phyloP scores from a whole-genome alignment of 2,329 filamentous ascomycete species.

The Zalaria obscura region DNA sequence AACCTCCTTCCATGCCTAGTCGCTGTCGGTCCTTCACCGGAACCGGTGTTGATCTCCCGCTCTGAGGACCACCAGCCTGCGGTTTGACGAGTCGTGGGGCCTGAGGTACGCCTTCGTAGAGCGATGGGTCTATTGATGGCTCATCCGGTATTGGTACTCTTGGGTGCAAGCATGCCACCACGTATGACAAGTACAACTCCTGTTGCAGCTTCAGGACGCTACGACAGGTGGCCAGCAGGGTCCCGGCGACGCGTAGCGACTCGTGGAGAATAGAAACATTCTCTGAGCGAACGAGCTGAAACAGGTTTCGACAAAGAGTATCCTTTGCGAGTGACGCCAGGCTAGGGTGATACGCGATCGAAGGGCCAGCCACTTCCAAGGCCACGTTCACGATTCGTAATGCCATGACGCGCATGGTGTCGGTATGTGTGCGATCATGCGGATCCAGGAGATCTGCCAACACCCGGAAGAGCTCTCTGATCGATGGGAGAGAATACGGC shows the following conservation, averaged over 20 bases:
- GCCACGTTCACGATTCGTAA: slow-evolving; percentile 94
- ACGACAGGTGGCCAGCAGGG: slow-evolving; percentile 78
- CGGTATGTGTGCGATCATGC: slow-evolving; percentile 81
- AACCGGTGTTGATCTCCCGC: slow-evolving; percentile 78
- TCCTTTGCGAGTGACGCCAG: slow-evolving; percentile 82
- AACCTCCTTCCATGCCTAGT: slow-evolving; percentile 80
- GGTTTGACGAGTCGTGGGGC: slow-evolving; percentile 77
- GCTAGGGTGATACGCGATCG: slow-evolving; percentile 82
- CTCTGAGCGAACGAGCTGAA: slow-evolving; percentile 90
- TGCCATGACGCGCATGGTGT: slow-evolving; percentile 95
- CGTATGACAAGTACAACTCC: slow-evolving; percentile 85
- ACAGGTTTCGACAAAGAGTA: slow-evolving; percentile 82
- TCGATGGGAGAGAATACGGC: slow-evolving; percentile 87
- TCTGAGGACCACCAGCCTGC: slow-evolving; percentile 55
- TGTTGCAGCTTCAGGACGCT: slow-evolving; percentile 89
- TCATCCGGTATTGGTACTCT: slow-evolving; percentile 89
- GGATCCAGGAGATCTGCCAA: slow-evolving; percentile 88
- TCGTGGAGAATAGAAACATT: slow-evolving; percentile 92
- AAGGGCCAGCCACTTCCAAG: slow-evolving; percentile 87
- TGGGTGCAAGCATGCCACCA: slow-evolving; percentile 87
- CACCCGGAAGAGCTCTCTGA: slow-evolving; percentile 85
- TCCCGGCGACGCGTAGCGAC: slow-evolving; percentile 81
- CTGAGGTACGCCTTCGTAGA: slow-evolving; percentile 89
- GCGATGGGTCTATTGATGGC: slow-evolving; percentile 71
- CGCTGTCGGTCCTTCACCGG: slow-evolving; percentile 85